These are phyloP conservation scores for Scedosporium boydii DNA, from an alignment of 2,329 filamentous ascomycete species.

Conservation along the genomic window DNA sequence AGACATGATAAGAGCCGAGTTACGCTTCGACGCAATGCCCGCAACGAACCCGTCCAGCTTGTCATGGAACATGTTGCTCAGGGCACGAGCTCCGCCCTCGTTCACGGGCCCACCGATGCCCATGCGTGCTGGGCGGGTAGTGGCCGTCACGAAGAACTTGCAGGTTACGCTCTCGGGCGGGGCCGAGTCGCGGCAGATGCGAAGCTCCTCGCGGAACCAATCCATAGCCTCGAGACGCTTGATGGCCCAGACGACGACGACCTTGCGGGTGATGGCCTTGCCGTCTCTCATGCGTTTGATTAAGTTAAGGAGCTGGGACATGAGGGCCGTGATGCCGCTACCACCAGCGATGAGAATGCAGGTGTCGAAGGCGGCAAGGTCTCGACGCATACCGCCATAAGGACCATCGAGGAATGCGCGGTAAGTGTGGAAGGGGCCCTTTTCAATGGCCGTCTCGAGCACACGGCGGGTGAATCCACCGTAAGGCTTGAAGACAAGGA, in stretches of 20 bases:
- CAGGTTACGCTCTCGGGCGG: conserved; percentile 83
- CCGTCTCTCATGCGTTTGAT: conserved; percentile 94
- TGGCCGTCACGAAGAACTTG: conserved; percentile 86
- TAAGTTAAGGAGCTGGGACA: conserved; percentile 84
- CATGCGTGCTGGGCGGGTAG: conserved; percentile 40
- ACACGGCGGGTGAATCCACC: conserved; percentile 82
- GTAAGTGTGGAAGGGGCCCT: conserved; percentile 86
- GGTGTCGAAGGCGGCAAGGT: conserved; percentile 85
- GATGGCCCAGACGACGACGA: conserved; percentile 89
- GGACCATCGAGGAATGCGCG: conserved; percentile 88
- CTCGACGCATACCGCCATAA: conserved; percentile 87
- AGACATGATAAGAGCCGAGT: conserved; percentile 72
- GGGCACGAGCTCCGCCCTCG: conserved; percentile 35
- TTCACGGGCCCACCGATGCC: conserved; percentile 14
- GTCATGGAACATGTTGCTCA: conserved; percentile 72
- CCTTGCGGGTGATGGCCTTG: conserved; percentile 82
- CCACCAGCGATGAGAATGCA: conserved; percentile 89
- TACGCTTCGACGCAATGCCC: conserved; percentile 76
- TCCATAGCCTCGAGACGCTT: conserved; percentile 90
- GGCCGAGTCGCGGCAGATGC: conserved; percentile 82
- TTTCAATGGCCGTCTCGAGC: conserved; percentile 70
- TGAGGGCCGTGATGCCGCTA: conserved; percentile 86
- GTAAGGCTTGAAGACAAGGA: conserved; percentile 85
- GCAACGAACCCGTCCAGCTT: conserved; percentile 82
- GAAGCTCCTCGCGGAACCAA: conserved; percentile 92